Percentiles rank a stretch among this genome's conserved stretches.
Evolutionary conservation across 345 rosid genomes (phyloP).

Genomic region (Reutealis trisperma): DNA sequence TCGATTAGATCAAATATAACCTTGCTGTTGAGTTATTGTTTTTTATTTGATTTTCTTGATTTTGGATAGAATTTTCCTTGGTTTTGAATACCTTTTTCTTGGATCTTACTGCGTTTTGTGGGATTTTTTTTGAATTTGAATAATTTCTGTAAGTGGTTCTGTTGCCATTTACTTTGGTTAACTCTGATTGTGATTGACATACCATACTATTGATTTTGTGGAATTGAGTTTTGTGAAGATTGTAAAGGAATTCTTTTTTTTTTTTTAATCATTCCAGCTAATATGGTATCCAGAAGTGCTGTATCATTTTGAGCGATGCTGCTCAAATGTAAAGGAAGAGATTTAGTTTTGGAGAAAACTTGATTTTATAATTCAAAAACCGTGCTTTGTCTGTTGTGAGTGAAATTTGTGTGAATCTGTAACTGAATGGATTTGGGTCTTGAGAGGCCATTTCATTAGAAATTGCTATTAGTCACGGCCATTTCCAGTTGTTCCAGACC

Average conservation of each 20-base stretch:
- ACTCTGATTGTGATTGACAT: not conserved
- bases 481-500: not conserved
- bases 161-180: not conserved
- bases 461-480: not conserved
- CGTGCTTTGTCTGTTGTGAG: no score
- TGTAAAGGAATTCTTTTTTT: not conserved
- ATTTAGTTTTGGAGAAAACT: no score
- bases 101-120: not conserved
- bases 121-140: not conserved
- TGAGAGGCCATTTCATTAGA: not conserved
- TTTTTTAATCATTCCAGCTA: not conserved
- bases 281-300: not conserved
- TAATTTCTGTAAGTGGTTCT: not conserved
- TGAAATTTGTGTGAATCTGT: no score
- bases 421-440: not conserved
- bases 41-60: not conserved
- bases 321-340: no score
- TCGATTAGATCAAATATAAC: slow-evolving; percentile 6
- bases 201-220: not conserved
- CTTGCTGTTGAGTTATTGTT: not conserved
- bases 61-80: not conserved
- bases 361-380: no score
- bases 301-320: no score
- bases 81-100: not conserved
- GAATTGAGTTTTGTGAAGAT: not conserved